Percentiles rank a stretch among this genome's conserved stretches.
phyloP scores from a whole-genome alignment of 1,139 yeast species.

The Pichia norvegensis region DNA sequence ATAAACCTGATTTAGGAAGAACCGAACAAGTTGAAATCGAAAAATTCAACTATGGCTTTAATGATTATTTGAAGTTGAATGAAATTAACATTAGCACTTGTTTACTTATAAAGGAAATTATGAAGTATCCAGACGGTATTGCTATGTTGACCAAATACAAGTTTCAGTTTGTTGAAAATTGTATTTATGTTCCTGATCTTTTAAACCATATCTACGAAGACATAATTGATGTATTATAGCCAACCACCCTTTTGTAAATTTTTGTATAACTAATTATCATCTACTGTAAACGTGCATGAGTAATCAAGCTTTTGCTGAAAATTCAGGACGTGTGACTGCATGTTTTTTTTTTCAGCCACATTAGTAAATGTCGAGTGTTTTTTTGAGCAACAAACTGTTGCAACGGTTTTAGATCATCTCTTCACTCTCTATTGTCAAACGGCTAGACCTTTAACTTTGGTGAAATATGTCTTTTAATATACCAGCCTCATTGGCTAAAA shows the following conservation, averaged over 20 bases:
- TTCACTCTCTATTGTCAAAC: too few relatives aligned
- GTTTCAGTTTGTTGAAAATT: conserved; percentile 25
- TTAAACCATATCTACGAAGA: conserved; percentile 26
- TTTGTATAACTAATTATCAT: background rate
- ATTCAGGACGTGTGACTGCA: too few relatives aligned
- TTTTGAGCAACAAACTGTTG: too few relatives aligned
- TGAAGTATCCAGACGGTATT: conserved; percentile 26
- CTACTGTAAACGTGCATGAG: background rate
- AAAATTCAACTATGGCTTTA: conserved; percentile 26
- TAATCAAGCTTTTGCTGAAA: too few relatives aligned
- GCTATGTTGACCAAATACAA: conserved; percentile 27
- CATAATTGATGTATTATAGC: conserved; percentile 10
- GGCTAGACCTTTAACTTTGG: background rate
- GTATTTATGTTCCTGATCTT: conserved; percentile 30
- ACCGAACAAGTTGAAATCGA: conserved; percentile 24
- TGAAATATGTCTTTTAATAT: conserved; percentile 8
- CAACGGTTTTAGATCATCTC: too few relatives aligned
- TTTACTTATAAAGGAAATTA: conserved; percentile 28
- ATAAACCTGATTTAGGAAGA: conserved; percentile 16
- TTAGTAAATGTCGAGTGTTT: too few relatives aligned
- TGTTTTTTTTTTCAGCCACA: too few relatives aligned
- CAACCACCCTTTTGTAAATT: background rate
- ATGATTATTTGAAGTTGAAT: conserved; percentile 26
- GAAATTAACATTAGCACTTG: conserved; percentile 34
- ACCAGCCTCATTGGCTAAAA: conserved; percentile 12